Evolutionary conservation across 2,329 filamentous ascomycete genomes (phyloP).

Genomic region (Calycina herbarum): DNA sequence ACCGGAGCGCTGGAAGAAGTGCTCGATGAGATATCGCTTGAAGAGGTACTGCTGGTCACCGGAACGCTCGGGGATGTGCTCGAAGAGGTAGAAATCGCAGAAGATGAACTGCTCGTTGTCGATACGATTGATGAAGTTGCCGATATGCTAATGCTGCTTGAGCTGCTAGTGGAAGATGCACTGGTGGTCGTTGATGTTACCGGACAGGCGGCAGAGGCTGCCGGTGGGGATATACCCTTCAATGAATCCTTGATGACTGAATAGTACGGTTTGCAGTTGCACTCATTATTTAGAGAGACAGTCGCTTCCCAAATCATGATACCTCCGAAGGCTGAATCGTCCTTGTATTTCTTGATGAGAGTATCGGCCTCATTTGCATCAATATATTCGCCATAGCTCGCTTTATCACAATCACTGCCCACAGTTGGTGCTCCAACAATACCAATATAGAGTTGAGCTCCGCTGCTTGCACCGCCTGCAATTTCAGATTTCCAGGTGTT

Average conservation of each 20-base stretch:
- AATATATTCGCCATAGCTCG: constrained; percentile 26
- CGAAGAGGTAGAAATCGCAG: background rate
- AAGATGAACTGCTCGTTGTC: background rate
- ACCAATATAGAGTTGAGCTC: constrained; percentile 37
- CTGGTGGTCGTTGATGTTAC: constrained; percentile 11
- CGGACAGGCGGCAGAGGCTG: background rate
- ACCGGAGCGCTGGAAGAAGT: background rate
- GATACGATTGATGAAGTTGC: background rate
- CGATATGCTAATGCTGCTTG: background rate
- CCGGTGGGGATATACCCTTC: constrained; percentile 15
- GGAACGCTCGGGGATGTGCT: background rate
- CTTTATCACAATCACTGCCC: constrained; percentile 6
- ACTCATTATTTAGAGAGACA: constrained; percentile 24
- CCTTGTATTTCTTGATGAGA: constrained; percentile 28
- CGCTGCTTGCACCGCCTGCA: constrained; percentile 25
- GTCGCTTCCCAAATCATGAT: constrained; percentile 39
- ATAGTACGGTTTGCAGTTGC: constrained; percentile 20
- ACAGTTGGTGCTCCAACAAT: constrained; percentile 26
- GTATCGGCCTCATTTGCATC: constrained; percentile 27
- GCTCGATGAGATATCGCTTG: background rate
- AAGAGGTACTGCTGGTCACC: constrained; percentile 3
- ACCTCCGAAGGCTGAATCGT: constrained; percentile 34
- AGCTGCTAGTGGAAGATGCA: background rate
- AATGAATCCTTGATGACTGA: constrained; percentile 27
- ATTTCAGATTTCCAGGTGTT: constrained; percentile 29